Evolutionary conservation across 176 grass and related monocot species (phyloP), one percentile per base, ranked within the genome.

Genomic region (Echinochloa phyllopogon): DNA sequence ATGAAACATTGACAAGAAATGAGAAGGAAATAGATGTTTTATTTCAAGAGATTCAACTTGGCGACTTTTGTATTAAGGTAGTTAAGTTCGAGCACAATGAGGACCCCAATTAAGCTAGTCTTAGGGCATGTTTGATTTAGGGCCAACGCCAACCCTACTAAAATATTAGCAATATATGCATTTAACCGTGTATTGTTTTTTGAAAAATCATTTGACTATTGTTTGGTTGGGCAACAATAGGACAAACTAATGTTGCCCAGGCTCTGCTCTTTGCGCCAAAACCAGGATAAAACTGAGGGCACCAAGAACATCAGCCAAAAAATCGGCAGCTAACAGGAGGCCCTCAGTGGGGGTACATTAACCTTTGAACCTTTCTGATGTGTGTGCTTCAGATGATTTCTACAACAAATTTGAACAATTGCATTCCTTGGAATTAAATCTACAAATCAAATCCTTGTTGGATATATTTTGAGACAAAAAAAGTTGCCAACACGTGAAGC

Each of bases 31-130:
- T 5, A 15, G 10, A 17, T 4, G 6, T 53, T 78, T 36, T 33
- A 43, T 78, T 83, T 63, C 33, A 78, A n/a, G 24, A 6, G 38
- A 45, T 78, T 62, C 57, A 63, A 42, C 29, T 39, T 55, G 7
- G 12, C 17, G 12, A 23, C 11, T 41, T 80, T 23, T 69, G 52
- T 41, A 25, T 38, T 56, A 43, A 69, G 37, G 37, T 8, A 55
- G 21, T 48, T 15, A 69, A 5, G 51, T 66, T 25, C 2, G 6
- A 50, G 18, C 11, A 33, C 6, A 36, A 16, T 66, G 44, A 36
- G 59, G 44, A n/a, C 44, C 50, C 47, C 33, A 68, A 40, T 12
- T 40, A 23, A 81, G 12, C 8, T 52, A 66, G 27, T 66, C 12
- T 68, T 21, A 3, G 56, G 21, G 9, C 21, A 59, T n/a, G 8